A percentile compares a stretch with the other conserved stretches of the same genome.
These are phyloP conservation scores for Cytospora piceae DNA, from an alignment of 2,329 filamentous ascomycete genomes.

Conservation along the genomic window DNA sequence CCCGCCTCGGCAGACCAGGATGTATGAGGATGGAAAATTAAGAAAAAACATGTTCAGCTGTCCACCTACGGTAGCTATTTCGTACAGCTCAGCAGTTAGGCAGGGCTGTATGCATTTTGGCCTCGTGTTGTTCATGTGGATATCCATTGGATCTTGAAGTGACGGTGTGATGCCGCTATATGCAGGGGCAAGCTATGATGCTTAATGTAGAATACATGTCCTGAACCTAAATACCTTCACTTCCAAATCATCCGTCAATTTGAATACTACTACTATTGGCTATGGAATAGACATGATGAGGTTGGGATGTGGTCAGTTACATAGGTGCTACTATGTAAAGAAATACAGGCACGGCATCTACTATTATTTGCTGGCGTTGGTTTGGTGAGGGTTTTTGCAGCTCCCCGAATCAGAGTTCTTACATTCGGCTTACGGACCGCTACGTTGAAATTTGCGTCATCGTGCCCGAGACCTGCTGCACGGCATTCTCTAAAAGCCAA, in stretches of 20 bases:
- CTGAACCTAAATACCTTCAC: no score
- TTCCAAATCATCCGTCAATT: no score
- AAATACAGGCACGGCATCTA: no score
- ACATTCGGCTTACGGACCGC: not conserved
- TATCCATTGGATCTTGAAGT: not conserved
- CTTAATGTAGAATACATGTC: no score
- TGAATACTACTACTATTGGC: no score
- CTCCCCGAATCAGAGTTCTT: not conserved
- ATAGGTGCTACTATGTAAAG: no score
- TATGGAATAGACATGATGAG: no score
- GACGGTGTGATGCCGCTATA: not conserved
- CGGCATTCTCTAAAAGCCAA: not conserved
- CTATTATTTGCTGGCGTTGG: no score
- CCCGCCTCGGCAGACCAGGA: not conserved
- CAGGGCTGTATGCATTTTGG: not conserved
- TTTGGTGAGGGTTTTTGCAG: not conserved
- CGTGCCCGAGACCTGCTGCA: conserved; percentile 3
- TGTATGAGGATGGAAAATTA: not conserved
- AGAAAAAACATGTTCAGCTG: not conserved
- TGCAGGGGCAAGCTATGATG: not conserved
- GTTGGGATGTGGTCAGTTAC: no score
- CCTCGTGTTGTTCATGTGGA: not conserved
- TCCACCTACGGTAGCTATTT: not conserved
- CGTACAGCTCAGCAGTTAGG: not conserved
- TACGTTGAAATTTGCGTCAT: conserved; percentile 20